phyloP scores from a whole-genome alignment of 805 yeast species.

The Grigorovia humatica region DNA sequence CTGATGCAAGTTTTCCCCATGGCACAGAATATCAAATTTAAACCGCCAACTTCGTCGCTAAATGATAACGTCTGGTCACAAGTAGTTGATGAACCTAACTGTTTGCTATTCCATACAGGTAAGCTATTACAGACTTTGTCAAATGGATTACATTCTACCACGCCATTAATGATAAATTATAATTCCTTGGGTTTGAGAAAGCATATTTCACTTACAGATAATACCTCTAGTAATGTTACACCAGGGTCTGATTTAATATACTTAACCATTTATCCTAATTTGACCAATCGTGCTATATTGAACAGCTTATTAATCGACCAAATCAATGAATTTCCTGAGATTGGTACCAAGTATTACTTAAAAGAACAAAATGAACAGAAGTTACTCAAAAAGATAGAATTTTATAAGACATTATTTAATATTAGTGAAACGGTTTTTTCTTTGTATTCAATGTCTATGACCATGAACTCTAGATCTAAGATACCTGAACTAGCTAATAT shows the following conservation, averaged over 20 bases:
- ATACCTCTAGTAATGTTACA: not conserved
- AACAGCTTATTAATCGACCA: conserved; percentile 13
- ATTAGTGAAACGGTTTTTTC: conserved; percentile 22
- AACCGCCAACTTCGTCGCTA: conserved; percentile 15
- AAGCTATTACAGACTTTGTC: conserved; percentile 13
- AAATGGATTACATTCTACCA: conserved; percentile 15
- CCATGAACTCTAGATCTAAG: conserved; percentile 7
- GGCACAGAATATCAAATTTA: conserved; percentile 18
- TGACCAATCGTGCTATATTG: conserved; percentile 5
- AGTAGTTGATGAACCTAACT: conserved; percentile 16
- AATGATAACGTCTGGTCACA: conserved; percentile 21
- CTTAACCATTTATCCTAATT: conserved; percentile 16
- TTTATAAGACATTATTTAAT: conserved; percentile 18
- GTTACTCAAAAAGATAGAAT: conserved; percentile 11
- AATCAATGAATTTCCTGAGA: conserved; percentile 18
- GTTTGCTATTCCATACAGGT: conserved; percentile 25
- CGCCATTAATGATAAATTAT: conserved; percentile 12
- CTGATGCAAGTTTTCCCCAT: conserved; percentile 20
- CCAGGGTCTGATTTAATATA: conserved; percentile 4
- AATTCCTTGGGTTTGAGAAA: not conserved
- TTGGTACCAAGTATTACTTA: conserved; percentile 16
- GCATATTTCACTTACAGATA: not conserved
- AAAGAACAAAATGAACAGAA: conserved; percentile 10
- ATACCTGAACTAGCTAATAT: conserved; percentile 13
- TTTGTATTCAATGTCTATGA: conserved; percentile 17